Percentiles rank a stretch among this genome's conserved stretches.
These are phyloP conservation scores for Kwoniella dendrophila DNA, from an alignment of 768 basidiomycete species.

Conservation along the genomic window DNA sequence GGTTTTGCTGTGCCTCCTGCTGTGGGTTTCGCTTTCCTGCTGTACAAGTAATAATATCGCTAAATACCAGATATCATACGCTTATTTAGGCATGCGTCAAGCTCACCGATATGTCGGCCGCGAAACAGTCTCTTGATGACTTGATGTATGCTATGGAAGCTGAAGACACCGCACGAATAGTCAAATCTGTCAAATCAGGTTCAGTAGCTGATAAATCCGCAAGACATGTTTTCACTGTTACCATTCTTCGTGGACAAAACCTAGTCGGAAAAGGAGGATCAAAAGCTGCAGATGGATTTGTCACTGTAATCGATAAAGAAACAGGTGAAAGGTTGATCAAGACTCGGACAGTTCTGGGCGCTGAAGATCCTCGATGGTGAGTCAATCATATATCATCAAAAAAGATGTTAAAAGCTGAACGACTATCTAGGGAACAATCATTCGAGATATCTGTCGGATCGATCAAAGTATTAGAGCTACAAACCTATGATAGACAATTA, in stretches of 20 bases:
- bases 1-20: constrained; percentile 49
- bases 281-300: constrained; percentile 51
- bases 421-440: constrained; percentile 45
- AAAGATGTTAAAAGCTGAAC: too few species aligned
- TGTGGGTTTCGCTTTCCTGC: constrained; percentile 22
- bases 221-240: constrained; percentile 46
- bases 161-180: constrained; percentile 50
- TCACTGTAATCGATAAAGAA: constrained; percentile 37
- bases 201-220: constrained; percentile 11
- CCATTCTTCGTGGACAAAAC: constrained; percentile 47
- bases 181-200: constrained; percentile 30
- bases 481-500: constrained; percentile 49
- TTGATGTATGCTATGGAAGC: constrained; percentile 50
- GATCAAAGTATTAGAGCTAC: constrained; percentile 42
- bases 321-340: constrained; percentile 47
- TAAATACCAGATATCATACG: too few species aligned
- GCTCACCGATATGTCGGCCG: constrained; percentile 51
- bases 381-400: constrained; percentile 4
- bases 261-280: constrained; percentile 36
- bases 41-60: too few species aligned
- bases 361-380: constrained; percentile 52
- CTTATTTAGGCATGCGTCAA: constrained; percentile 52
- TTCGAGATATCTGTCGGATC: constrained; percentile 46
- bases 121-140: constrained; percentile 46
- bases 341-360: constrained; percentile 49